Evolutionary conservation across 1,284 basidiomycete genomes (phyloP), one percentile per base, ranked within the genome.

Genomic region (Pascua guehoae): DNA sequence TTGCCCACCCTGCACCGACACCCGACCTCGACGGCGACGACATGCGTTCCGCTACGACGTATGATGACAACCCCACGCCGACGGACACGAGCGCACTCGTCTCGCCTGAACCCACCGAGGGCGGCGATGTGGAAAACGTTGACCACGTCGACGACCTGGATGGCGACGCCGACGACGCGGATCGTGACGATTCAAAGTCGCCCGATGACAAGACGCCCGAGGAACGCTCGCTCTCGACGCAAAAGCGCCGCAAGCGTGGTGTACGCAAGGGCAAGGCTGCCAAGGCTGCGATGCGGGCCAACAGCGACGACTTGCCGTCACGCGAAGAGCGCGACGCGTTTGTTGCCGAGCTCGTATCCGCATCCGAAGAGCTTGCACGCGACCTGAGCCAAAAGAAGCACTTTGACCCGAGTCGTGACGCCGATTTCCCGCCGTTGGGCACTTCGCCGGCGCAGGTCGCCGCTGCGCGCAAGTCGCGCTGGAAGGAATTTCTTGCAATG

Each of bases 331-430:
- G 73, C 10, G 77, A 79, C 52, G 72, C 69, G 2, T 60, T 77
- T 9, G 78, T 89, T 60, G 81, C 83, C 12, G 86, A 86, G 9
- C 83, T 93, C 39, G 90, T 89, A 4, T 81, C 81, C 49, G 90
- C 88, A 1, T 89, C 87, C 5, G 89, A 94, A 71, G 82, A 84
- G 9, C 82, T 94, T 37, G 91, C 88, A 14, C 82, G 91, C 58
- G 89, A 93, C 77, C 83, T 94, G 37, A 73, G 71, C 40, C 74
- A 74, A 52, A 64, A 65, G 47, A 68, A 61, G 50, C 63, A 59
- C 18, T 62, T 70, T 45, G 69, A 71, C 51, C 53, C 65, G 9
- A 65, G 57, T 14, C 58, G 65, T 17, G 55, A 64, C 17, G 67
- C 69, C 53, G 72, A 76, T 46, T 78, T 78, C 59, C 76, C 76